Base-by-base conservation (phyloP, 257 asterid genomes). In the Scutellaria minor region DNA sequence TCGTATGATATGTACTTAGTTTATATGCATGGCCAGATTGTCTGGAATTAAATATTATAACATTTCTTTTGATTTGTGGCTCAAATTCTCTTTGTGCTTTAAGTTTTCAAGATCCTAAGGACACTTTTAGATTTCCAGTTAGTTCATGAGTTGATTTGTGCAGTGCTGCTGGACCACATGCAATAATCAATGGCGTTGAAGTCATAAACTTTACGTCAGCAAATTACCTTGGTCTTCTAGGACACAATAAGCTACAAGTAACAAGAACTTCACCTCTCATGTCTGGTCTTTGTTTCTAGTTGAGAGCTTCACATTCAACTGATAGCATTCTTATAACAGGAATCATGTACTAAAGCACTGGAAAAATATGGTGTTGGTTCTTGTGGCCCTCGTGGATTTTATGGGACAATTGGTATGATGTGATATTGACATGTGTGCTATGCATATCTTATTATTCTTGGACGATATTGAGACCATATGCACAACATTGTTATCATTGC, bases 351-450 rank as follows among this genome's bases (percentile, higher is more conserved):
- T 70, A 85, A 75, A 80, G 89, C 99, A 56, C 78, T 94, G 84
- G 99, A 91, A 83, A 94, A 94, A 86, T 94, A 94, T 75, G 99
- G 99, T 77, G 99, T 94, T 67, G 99, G 99, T 61, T 94, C 99
- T 70, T 94, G 99, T 79, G 99, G 99, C 67, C 97, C 97, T 79
- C 99, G 97, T 79, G 97, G 96, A 71, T 94, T 94, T 76, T 94
- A 94, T 81, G 98, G 98, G 81, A 94, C 98, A 77, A 94, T 94
- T 66, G 98, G 98, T 94, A 91, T 68, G 80, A 72, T 42, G 52
- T 73, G 47, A 56, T 54, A 52, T 40, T 40, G 62, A 24, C 60
- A 42, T 61, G 44, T 72, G 15, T 24, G 70, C 54, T 12, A 44
- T 37, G 45, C 55, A 20, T 72, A 60, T 65, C 66, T 64, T 15